Percentiles rank a stretch among this genome's conserved stretches.
Conservation (phyloP, 352 stramenopile species). For the Phytophthora constricta region DNA sequence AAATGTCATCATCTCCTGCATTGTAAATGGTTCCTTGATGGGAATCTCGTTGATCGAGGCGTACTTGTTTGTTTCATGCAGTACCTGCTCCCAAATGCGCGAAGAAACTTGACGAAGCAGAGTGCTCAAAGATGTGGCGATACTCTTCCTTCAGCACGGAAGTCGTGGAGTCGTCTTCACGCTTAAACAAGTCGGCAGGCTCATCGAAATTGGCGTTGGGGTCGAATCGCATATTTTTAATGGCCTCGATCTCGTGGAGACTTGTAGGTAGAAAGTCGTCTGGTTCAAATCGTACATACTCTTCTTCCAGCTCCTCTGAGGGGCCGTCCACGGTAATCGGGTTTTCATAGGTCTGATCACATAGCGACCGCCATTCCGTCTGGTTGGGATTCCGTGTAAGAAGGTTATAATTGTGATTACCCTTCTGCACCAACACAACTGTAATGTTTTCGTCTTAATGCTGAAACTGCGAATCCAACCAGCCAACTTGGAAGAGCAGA, state of each 20-base stretch:
- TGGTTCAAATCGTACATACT: slow-evolving; percentile 2
- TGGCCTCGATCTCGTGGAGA: slow-evolving; percentile 4
- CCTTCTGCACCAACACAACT: background rate
- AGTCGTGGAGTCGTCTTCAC: background rate
- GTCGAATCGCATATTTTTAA: slow-evolving; percentile 18
- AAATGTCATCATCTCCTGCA: slow-evolving; percentile 17
- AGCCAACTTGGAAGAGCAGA: slow-evolving; percentile 8
- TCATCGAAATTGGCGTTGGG: too few species aligned
- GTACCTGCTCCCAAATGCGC: slow-evolving; percentile 35
- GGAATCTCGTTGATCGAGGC: background rate
- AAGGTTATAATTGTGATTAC: slow-evolving; percentile 11
- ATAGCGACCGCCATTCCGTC: background rate
- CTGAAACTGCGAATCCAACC: slow-evolving; percentile 16
- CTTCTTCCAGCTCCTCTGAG: slow-evolving; percentile 11
- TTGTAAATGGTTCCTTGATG: slow-evolving; percentile 3
- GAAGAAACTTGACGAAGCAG: slow-evolving; percentile 30
- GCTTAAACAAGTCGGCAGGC: too few species aligned
- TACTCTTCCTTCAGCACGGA: slow-evolving; percentile 16
- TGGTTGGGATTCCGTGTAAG: background rate
- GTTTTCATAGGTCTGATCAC: too few species aligned
- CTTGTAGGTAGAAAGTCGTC: background rate
- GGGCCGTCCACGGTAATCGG: too few species aligned
- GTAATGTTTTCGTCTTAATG: slow-evolving; percentile 1
- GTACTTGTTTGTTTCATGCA: slow-evolving; percentile 25
- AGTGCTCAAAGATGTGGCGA: slow-evolving; percentile 29